Base-by-base conservation (phyloP, 2,329 filamentous ascomycete genomes). In the Paramyrothecium sp. region DNA sequence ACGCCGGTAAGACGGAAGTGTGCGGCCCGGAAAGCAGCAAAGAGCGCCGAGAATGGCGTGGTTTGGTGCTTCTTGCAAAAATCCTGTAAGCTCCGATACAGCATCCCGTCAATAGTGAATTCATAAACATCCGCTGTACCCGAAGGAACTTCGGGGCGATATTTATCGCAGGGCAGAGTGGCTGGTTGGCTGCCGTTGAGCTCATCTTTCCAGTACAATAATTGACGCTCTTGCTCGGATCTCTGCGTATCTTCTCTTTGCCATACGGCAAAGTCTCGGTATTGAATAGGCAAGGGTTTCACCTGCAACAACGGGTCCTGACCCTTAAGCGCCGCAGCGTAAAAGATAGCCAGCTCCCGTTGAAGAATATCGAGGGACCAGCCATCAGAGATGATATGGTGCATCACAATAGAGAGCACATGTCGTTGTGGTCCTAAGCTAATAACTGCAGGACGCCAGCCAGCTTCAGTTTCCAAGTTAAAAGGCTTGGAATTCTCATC, bases 1-100 rank as follows among this genome's bases (percentile, higher is more conserved):
- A 47, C 48, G 0, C 67, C 63, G 1, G 63, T 69, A 7, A 68
- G 51, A 3, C 63, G 65, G 41, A 60, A 67, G 30, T 68, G 66
- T 0, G 66, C 59, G 0, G 62, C 64, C 3, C 63, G 57, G 41
- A 69, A 69, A 0, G 59, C 62, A 3, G 67, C 60, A 2, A 68
- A 55, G 1, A 69, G 52, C 0, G 60, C 64, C 1, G 54, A 55
- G 53, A 56, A 64, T 2, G 30, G 49, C 2, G 54, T 58, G 8
- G 58, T 53, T 2, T 26, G 21, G 10, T 51, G 21, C 5, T 51
- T 52, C 41, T n/a, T 60, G 47, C 60, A 66, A 54, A 58, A 62
- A 1, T 12, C 12, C 38, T 58, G 51, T 2, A 64, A 46, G 11
- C 50, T 17, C 3, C 57, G 48, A 54, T 55, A 59, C 12, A 60